Evolutionary conservation across 208 protist species (phyloP), one percentile per base, ranked within the genome.

Genomic region (Crithidia acanthocephali): DNA sequence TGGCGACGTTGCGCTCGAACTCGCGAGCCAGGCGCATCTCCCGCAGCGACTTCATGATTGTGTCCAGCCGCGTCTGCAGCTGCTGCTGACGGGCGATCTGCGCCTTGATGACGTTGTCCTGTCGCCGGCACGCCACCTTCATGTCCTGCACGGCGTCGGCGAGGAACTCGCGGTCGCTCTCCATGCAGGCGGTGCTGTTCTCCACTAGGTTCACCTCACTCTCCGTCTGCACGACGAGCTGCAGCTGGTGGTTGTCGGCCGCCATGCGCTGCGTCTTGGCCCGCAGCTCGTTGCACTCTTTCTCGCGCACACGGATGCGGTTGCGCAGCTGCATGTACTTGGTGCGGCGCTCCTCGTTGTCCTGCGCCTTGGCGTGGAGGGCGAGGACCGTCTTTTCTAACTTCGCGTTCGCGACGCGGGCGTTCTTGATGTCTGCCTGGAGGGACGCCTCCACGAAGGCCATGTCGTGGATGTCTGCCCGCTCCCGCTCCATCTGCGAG

Each of bases 21-120:
- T 92, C 88, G 64, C 90, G 86, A 8, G 81, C 80, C 33, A 97
- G 64, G 48, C 86, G 87, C 86, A 97, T 91, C 56, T 95, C 93
- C 4, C 73, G 75, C 42, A 97, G 75, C 28, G 90, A 85, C 67
- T 80, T 86, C 42, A 88, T 83, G 40, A 96, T 82, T 22, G 67
- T 80, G 33, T 96, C 82, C 37, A 95, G 80, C 16, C 93, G 90
- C 30, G 68, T 64, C 74, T 96, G 87, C 47, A 97, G 81, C 76
- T 96, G 91, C 65, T 94, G 79, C 71, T 93, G 84, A 11, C 93
- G 90, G 28, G 75, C 79, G 8, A 92, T 63, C 76, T 97, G 93
- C 22, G 93, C 91, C 56, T 88, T 83, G 57, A 92, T 79, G 16
- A 95, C 83, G 45, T 80, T 84, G 62, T 97, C 88, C 74, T 97